Conservation (phyloP, 148 eudicot species). For the Rhododendron ferrugineum region DNA sequence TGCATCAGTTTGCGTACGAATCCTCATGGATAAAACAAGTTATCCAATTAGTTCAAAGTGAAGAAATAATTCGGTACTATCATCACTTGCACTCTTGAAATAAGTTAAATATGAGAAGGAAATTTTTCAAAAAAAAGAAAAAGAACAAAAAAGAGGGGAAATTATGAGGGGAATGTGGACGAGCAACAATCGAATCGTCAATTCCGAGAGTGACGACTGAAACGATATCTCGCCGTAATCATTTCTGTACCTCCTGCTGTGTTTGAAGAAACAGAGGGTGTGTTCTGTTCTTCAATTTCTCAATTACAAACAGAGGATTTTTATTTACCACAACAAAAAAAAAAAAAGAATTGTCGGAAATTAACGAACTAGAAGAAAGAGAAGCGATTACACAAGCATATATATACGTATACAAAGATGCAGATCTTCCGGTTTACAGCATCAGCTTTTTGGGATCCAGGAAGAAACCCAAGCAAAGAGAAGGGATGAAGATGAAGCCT, state of each 20-base stretch:
- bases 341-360: neutral
- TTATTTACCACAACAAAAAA: neutral
- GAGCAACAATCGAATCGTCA: constrained; percentile 93
- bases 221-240: constrained; percentile 80
- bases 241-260: constrained; percentile 21
- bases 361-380: neutral
- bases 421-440: neutral
- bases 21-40: neutral
- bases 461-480: neutral
- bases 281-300: constrained; percentile 11
- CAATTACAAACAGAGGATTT: constrained; percentile 12
- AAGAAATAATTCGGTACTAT: neutral
- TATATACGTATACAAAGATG: neutral
- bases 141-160: no score
- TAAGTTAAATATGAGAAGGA: neutral
- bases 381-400: neutral
- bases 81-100: neutral
- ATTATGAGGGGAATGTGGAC: constrained; percentile 36
- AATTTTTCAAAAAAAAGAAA: neutral
- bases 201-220: constrained; percentile 59
- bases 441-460: neutral
- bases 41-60: constrained; percentile 7
- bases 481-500: neutral
- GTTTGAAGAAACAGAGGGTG: constrained; percentile 15
- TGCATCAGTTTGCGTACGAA: neutral